phyloP scores from a whole-genome alignment of 2,329 filamentous ascomycete species.

The Blumeria hordei region DNA sequence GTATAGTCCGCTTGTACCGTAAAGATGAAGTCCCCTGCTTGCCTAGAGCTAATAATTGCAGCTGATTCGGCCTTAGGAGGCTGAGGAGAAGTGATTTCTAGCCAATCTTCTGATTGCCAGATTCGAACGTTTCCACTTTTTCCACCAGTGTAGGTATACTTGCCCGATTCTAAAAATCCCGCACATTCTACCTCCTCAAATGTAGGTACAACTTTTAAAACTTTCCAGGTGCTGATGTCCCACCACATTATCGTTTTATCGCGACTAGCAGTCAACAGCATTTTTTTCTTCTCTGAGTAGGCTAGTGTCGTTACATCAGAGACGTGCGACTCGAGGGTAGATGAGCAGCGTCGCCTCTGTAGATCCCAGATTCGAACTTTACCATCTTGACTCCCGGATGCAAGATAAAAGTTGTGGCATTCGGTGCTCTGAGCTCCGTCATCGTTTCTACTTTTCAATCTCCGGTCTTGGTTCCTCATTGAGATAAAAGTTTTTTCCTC shows the following conservation, averaged over 20 bases:
- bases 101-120: slow-evolving; percentile 57
- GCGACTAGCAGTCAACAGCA: slow-evolving; percentile 61
- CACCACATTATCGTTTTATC: slow-evolving; percentile 90
- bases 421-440: slow-evolving; percentile 21
- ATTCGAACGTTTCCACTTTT: slow-evolving; percentile 61
- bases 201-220: slow-evolving; percentile 55
- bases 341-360: slow-evolving; percentile 53
- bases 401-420: slow-evolving; percentile 47
- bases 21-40: slow-evolving; percentile 43
- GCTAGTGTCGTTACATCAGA: slow-evolving; percentile 79
- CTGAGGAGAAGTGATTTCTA: slow-evolving; percentile 59
- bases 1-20: slow-evolving; percentile 81
- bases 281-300: slow-evolving; percentile 50
- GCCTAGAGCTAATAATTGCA: slow-evolving; percentile 48
- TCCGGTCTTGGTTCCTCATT: slow-evolving; percentile 21
- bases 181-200: slow-evolving; percentile 67
- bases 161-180: slow-evolving; percentile 51
- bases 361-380: slow-evolving; percentile 83
- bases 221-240: slow-evolving; percentile 70
- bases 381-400: slow-evolving; percentile 82
- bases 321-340: slow-evolving; percentile 74
- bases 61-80: slow-evolving; percentile 32
- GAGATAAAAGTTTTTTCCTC: slow-evolving; percentile 15
- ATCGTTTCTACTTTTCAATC: slow-evolving; percentile 21
- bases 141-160: slow-evolving; percentile 60